Conservation (phyloP, 1,139 yeast species). For the Petasospora rhodanensis region DNA sequence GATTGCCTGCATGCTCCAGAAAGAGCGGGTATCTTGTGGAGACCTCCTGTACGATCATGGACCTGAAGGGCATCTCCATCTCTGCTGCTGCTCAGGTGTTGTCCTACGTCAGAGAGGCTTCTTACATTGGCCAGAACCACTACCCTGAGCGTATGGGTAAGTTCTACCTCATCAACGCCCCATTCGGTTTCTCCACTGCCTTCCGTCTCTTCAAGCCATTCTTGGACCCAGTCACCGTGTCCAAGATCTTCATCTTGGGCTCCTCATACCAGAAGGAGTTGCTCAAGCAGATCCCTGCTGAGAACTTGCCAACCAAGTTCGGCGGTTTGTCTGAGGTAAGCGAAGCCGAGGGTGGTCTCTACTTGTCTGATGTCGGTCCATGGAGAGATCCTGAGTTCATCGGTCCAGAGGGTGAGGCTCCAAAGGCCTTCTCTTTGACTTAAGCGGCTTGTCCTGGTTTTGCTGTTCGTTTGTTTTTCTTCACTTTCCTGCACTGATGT, state of each 20-base stretch:
- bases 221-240: slow-evolving; percentile 96
- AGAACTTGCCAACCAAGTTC: slow-evolving; percentile 84
- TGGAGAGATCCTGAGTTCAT: slow-evolving; percentile 89
- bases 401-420: slow-evolving; percentile 86
- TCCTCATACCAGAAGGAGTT: slow-evolving; percentile 74
- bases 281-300: slow-evolving; percentile 87
- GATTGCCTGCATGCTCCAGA: slow-evolving; percentile 95
- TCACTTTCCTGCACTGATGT: too few species aligned
- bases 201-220: slow-evolving; percentile 88
- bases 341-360: slow-evolving; percentile 72
- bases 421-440: slow-evolving; percentile 45
- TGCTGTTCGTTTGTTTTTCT: too few species aligned
- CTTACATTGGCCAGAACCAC: slow-evolving; percentile 90
- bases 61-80: slow-evolving; percentile 88
- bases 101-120: slow-evolving; percentile 87
- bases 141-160: slow-evolving; percentile 99
- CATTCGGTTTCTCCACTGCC: slow-evolving; percentile 94
- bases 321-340: slow-evolving; percentile 75
- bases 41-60: slow-evolving; percentile 94
- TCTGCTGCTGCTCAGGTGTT: slow-evolving; percentile 81
- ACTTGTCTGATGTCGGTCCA: slow-evolving; percentile 89
- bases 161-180: slow-evolving; percentile 92
- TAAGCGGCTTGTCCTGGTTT: too few species aligned
- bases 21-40: slow-evolving; percentile 73
- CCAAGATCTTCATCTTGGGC: slow-evolving; percentile 88